Evolutionary conservation across 2,329 filamentous ascomycete genomes (phyloP).

Genomic region (Exophiala phaeomuriformis): DNA sequence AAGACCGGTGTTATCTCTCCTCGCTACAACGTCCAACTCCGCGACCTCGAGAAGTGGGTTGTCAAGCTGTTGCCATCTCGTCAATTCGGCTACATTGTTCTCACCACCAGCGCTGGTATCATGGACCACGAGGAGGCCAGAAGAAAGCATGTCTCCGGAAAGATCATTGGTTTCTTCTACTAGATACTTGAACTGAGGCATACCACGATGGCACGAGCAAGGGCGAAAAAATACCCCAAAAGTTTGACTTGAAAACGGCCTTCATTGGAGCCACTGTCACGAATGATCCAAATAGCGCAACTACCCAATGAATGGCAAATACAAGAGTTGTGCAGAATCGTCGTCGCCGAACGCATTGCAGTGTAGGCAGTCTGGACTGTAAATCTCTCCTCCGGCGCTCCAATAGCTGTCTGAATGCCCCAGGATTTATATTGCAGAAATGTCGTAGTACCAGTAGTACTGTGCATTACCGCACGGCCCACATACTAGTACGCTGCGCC

Average conservation of each 20-base stretch:
- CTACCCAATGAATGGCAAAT: not conserved
- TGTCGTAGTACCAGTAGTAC: too few species aligned
- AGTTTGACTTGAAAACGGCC: conserved; percentile 7
- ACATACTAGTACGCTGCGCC: too few species aligned
- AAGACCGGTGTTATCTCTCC: conserved; percentile 99
- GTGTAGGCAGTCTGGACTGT: too few species aligned
- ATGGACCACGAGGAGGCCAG: conserved; percentile 99
- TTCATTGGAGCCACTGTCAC: not conserved
- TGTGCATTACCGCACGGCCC: too few species aligned
- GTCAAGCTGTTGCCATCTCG: conserved; percentile 97
- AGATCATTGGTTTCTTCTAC: conserved; percentile 99
- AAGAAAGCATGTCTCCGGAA: conserved; percentile 97
- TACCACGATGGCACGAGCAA: conserved; percentile 18
- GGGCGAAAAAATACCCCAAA: conserved; percentile 20
- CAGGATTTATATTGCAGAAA: too few species aligned
- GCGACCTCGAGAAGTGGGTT: conserved; percentile 99
- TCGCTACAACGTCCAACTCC: conserved; percentile 97
- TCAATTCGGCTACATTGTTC: conserved; percentile 99
- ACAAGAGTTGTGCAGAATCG: not conserved
- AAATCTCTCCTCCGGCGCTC: too few species aligned
- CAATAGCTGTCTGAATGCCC: too few species aligned
- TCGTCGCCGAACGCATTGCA: not conserved
- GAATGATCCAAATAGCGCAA: not conserved
- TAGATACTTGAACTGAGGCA: conserved; percentile 43
- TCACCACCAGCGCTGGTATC: conserved; percentile 98